Evolutionary conservation across 768 basidiomycete species (phyloP).

Genomic region (Tephrocybe sp.): DNA sequence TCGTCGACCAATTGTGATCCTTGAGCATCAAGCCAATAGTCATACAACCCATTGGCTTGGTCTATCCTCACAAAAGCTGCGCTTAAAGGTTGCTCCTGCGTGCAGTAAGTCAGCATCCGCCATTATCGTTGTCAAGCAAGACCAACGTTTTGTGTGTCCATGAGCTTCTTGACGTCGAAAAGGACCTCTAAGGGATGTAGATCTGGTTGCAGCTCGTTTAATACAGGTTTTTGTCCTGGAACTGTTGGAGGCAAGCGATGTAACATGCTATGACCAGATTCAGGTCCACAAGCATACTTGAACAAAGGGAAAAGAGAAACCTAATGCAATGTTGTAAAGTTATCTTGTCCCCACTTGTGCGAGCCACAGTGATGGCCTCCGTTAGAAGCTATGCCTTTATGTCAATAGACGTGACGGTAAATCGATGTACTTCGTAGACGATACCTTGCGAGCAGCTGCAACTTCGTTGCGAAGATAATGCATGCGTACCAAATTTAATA

Average conservation of each 20-base stretch:
- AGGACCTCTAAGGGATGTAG: conserved; percentile 77
- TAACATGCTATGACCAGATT: conserved; percentile 64
- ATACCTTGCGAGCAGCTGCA: conserved; percentile 67
- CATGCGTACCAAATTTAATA: conserved; percentile 76
- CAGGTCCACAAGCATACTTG: conserved; percentile 1
- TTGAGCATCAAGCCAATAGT: conserved; percentile 68
- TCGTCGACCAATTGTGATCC: conserved; percentile 46
- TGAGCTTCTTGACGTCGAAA: conserved; percentile 75
- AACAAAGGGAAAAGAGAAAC: conserved; percentile 31
- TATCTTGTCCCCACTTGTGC: conserved; percentile 67
- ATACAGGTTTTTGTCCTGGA: conserved; percentile 44
- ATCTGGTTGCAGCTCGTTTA: conserved; percentile 77
- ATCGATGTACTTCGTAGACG: background rate
- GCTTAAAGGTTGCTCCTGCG: conserved; percentile 68
- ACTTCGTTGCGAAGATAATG: conserved; percentile 73
- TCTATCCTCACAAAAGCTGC: conserved; percentile 68
- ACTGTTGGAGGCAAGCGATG: conserved; percentile 64
- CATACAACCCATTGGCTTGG: conserved; percentile 67
- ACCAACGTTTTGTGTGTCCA: conserved; percentile 62
- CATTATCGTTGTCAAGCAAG: background rate
- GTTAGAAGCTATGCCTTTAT: conserved; percentile 54
- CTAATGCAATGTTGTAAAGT: conserved; percentile 81
- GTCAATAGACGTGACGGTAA: background rate
- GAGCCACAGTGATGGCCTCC: conserved; percentile 79
- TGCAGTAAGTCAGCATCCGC: background rate